A percentile compares a stretch with the other conserved stretches of the same genome.
Conservation (phyloP, 306 rosid species). For the Lathyrus oleraceus region DNA sequence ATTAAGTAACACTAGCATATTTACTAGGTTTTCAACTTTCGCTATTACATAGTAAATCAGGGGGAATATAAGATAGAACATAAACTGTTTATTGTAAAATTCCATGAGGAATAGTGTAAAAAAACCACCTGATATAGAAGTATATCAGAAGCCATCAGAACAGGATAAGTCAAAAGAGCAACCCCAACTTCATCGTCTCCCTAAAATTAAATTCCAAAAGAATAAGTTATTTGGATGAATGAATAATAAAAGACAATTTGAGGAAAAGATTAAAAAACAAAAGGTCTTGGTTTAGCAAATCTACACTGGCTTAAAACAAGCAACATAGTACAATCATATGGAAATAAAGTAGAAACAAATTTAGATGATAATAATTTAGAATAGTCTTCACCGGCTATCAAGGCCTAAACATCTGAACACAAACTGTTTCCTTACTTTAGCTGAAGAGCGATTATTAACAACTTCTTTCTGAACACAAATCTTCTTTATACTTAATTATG, state of each 20-base stretch:
- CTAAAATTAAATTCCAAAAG: slow-evolving; percentile 50
- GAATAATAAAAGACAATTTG: slow-evolving; percentile 20
- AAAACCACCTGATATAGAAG: slow-evolving; percentile 85
- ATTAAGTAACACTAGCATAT: slow-evolving; percentile 28
- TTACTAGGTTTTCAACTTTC: slow-evolving; percentile 30
- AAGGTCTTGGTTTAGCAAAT: slow-evolving; percentile 8
- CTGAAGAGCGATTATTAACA: neutral
- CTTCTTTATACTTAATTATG: neutral
- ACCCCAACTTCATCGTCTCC: slow-evolving; percentile 98
- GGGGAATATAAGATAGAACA: slow-evolving; percentile 6
- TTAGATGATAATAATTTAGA: neutral
- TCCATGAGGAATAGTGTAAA: slow-evolving; percentile 19
- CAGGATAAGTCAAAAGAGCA: slow-evolving; percentile 96
- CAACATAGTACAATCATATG: slow-evolving; percentile 7
- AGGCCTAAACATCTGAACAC: slow-evolving; percentile 7
- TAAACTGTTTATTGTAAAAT: slow-evolving; percentile 19
- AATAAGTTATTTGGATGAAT: slow-evolving; percentile 34
- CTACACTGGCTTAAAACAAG: slow-evolving; percentile 26
- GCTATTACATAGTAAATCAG: slow-evolving; percentile 14
- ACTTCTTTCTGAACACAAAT: too few species aligned
- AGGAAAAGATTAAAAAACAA: neutral
- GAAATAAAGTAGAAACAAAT: slow-evolving; percentile 9
- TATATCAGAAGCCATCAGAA: slow-evolving; percentile 98
- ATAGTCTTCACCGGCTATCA: neutral
- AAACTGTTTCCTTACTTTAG: slow-evolving; percentile 20